Evolutionary conservation across 164 flowering plant species (phyloP), one percentile per base, ranked within the genome.

Genomic region (Kingdonia uniflora): DNA sequence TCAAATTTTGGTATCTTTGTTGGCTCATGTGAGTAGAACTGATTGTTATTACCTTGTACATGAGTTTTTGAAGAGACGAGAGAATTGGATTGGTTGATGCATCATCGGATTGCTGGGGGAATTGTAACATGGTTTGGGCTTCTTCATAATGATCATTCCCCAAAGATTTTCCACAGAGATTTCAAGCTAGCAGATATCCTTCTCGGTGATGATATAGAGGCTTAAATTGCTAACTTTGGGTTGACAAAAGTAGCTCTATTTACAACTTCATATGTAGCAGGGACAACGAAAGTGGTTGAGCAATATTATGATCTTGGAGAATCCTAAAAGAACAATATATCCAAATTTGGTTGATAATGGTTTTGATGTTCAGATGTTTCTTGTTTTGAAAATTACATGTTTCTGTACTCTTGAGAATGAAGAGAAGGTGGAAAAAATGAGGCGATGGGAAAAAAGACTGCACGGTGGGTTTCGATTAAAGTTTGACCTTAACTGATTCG

Each of bases 191-290:
- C 72, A 4, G 87, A 91, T 55, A 61, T 91, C 12, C 76, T 91
- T 7, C 78, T 91, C 1, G 96, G 87, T 46, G 95, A 91, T 51
- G 79, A 87, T 26, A 73, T 87, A 80, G 97, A 83, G 63, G 86
- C 97, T 5, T 57, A 92, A 19, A 91, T 91, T 17, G 76, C 96
- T 0, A 96, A 87, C 68, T 91, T 91, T 40, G 97, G 97, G 43
- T 84, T 91, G 0, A 96, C 97, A 1, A 87, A 80, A 59, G 72
- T 78, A 6, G 58, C 96, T 2, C 97, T 85, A 29, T 59, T 81
- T 25, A 63, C 95, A 0, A 67, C 81, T 19, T 81, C 95, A 1
- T 80, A 80, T 51, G 77, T 87, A 14, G 97, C 85, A 0, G 97
- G 95, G 21, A 91, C 95, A 1, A 60, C 75, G 16, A 19, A 79